Conservation (phyloP, 306 rosid genomes). For the Prosopis cineraria region DNA sequence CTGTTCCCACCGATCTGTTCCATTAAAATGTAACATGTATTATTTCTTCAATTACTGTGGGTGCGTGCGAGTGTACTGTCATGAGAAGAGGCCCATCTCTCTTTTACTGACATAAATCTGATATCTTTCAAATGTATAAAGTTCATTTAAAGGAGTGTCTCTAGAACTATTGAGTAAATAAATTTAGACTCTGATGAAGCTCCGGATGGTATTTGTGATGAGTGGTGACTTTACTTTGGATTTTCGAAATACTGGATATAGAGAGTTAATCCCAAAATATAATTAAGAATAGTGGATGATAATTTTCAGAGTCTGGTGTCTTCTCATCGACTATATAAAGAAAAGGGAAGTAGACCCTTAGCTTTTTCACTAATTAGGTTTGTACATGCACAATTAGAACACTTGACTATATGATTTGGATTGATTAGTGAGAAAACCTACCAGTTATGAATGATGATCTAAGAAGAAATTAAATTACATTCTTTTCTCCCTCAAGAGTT, state of each 20-base stretch:
- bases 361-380: too few species aligned
- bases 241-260: background rate
- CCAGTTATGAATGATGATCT: too few species aligned
- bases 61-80: background rate
- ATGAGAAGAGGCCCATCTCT: background rate
- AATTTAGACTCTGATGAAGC: background rate
- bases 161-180: too few species aligned
- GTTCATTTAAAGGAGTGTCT: background rate
- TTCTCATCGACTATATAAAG: too few species aligned
- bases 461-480: too few species aligned
- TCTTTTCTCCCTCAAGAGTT: too few species aligned
- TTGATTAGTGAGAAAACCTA: too few species aligned
- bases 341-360: too few species aligned
- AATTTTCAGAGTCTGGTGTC: too few species aligned
- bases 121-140: background rate
- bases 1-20: conserved; percentile 8
- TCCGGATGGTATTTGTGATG: background rate
- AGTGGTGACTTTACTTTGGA: background rate
- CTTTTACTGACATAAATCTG: background rate
- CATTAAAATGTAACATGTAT: background rate
- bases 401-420: too few species aligned
- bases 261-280: background rate
- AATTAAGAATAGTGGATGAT: too few species aligned
- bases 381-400: too few species aligned
- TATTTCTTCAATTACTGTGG: background rate